A percentile compares a stretch with the other conserved stretches of the same genome.
Evolutionary conservation across 495 filamentous ascomycete genomes (phyloP).

Genomic region (Xeromyces bisporus): DNA sequence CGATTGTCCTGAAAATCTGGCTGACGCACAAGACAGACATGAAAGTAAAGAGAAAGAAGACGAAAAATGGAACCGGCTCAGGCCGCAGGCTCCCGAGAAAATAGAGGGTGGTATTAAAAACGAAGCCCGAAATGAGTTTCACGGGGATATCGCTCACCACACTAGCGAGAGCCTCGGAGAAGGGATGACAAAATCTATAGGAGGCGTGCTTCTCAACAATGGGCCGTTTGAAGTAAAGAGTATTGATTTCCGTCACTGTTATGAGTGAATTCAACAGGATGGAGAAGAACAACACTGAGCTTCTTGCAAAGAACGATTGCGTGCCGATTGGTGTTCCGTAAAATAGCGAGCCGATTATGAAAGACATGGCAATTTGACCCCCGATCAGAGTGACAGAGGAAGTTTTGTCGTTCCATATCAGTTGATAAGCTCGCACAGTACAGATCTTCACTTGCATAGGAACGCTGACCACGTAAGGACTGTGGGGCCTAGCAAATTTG

Average conservation of each 20-base stretch:
- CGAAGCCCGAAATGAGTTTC: constrained; percentile 30
- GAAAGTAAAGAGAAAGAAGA: constrained; percentile 41
- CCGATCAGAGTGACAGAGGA: constrained; percentile 60
- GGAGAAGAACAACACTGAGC: constrained; percentile 78
- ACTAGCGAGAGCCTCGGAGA: constrained; percentile 39
- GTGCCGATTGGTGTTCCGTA: constrained; percentile 41
- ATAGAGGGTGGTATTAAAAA: constrained; percentile 41
- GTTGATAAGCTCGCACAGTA: constrained; percentile 34
- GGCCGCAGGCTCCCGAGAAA: constrained; percentile 37
- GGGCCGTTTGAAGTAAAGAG: constrained; percentile 40
- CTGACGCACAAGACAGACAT: constrained; percentile 40
- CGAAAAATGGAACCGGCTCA: constrained; percentile 41
- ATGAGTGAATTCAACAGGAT: constrained; percentile 47
- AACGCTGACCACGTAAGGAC: constrained; percentile 28
- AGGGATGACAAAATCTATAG: constrained; percentile 50
- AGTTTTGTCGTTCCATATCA: constrained; percentile 55
- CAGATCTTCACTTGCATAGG: constrained; percentile 33
- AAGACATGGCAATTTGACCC: constrained; percentile 60
- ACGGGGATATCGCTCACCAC: constrained; percentile 43
- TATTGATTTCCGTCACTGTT: constrained; percentile 42
- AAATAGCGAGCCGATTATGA: constrained; percentile 73
- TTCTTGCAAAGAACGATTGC: constrained; percentile 59
- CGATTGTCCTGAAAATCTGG: constrained; percentile 30
- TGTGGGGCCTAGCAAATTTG: constrained; percentile 25
- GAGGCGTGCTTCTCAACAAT: constrained; percentile 50